Evolutionary conservation across 1,284 basidiomycete genomes (phyloP).

Genomic region (Butyriboletus appendiculatus): DNA sequence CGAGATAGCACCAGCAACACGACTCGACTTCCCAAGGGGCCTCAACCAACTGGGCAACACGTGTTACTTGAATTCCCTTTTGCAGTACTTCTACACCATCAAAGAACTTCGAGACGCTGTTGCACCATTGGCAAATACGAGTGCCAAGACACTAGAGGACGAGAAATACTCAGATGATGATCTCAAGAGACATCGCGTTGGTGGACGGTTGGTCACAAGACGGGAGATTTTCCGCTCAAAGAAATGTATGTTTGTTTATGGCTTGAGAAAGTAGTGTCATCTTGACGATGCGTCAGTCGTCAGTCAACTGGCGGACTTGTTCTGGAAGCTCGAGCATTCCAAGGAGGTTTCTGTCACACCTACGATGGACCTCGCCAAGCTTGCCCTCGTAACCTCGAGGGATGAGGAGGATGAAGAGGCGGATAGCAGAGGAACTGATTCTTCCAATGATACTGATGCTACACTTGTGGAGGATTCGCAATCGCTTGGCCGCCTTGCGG

Average conservation of each 20-base stretch:
- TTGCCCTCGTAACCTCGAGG: conserved; percentile 89
- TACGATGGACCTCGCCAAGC: conserved; percentile 83
- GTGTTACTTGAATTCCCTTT: conserved; percentile 82
- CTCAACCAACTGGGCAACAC: conserved; percentile 94
- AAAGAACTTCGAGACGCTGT: conserved; percentile 82
- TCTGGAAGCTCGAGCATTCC: conserved; percentile 74
- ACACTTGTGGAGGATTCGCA: conserved; percentile 78
- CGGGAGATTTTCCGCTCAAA: conserved; percentile 82
- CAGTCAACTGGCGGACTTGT: conserved; percentile 74
- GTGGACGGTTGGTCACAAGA: conserved; percentile 79
- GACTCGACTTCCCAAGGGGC: conserved; percentile 77
- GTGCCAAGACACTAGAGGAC: conserved; percentile 57
- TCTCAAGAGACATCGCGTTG: conserved; percentile 79
- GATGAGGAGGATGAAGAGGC: conserved; percentile 86
- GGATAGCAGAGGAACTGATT: conserved; percentile 70
- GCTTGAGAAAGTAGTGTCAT: neutral
- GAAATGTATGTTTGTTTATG: conserved; percentile 59
- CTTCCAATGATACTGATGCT: conserved; percentile 82
- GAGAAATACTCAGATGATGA: conserved; percentile 78
- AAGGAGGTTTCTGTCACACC: conserved; percentile 76
- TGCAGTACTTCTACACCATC: conserved; percentile 94
- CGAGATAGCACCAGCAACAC: conserved; percentile 50
- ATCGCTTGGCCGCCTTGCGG: conserved; percentile 29
- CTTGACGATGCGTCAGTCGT: conserved; percentile 57
- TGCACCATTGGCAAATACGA: conserved; percentile 56